Conservation (phyloP, 495 filamentous ascomycete species). For the Tuber borchii region DNA sequence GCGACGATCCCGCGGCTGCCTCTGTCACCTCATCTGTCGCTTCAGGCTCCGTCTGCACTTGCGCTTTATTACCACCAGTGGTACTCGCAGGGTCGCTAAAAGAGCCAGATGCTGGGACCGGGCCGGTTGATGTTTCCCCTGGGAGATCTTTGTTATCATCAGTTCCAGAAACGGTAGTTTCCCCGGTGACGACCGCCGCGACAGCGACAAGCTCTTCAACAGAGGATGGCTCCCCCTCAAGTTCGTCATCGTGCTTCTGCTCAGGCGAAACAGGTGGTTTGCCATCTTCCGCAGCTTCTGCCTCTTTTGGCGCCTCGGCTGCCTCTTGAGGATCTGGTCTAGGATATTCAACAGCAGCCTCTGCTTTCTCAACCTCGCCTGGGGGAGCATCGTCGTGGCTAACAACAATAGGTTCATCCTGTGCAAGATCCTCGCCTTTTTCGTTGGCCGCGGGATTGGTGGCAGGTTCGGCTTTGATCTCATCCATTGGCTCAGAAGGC, state of each 20-base stretch:
- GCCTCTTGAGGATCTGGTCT: background rate
- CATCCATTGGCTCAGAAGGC: conserved; percentile 2
- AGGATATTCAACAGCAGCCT: conserved; percentile 24
- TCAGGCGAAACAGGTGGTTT: background rate
- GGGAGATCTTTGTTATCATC: conserved; percentile 7
- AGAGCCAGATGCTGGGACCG: conserved; percentile 67
- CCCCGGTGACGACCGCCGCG: background rate
- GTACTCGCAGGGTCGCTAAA: conserved; percentile 71
- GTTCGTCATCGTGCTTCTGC: background rate
- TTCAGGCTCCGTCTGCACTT: conserved; percentile 34
- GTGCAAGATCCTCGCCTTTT: conserved; percentile 5
- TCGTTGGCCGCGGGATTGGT: background rate
- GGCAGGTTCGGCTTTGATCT: background rate
- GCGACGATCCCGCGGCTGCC: too few species aligned
- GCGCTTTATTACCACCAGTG: conserved; percentile 67
- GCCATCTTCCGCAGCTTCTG: background rate
- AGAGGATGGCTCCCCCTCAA: background rate
- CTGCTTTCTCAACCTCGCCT: conserved; percentile 34
- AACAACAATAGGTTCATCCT: conserved; percentile 29
- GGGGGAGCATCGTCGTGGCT: conserved; percentile 32
- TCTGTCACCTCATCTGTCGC: too few species aligned
- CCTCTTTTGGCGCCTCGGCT: background rate
- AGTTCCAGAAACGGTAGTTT: too few species aligned
- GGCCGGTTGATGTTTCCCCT: conserved; percentile 58
- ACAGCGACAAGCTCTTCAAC: background rate